phyloP scores from a whole-genome alignment of 225 moss, liverwort and hornwort genomes.

The Bryum argenteum region DNA sequence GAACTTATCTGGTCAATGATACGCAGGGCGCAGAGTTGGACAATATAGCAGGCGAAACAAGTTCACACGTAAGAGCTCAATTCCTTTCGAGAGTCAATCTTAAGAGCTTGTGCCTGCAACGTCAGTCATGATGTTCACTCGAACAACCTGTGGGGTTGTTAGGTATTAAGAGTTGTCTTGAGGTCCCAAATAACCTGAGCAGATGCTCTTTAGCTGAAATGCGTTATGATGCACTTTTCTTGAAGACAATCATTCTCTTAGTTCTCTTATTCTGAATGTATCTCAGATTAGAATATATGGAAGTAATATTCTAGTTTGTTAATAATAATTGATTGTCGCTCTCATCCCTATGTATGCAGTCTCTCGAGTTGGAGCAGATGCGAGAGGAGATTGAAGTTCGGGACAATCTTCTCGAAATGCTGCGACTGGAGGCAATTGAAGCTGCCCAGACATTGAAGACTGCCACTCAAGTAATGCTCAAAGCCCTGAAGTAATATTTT shows the following conservation, averaged over 20 bases:
- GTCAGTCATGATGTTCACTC: background rate
- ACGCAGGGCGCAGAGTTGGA: constrained; percentile 42
- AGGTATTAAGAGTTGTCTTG: background rate
- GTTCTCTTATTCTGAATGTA: constrained; percentile 8
- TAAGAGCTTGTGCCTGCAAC: background rate
- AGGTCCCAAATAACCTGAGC: background rate
- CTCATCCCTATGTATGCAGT: constrained; percentile 31
- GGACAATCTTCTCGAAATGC: constrained; percentile 51
- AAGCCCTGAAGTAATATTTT: constrained; percentile 20
- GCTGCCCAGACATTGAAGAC: constrained; percentile 45
- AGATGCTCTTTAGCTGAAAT: background rate
- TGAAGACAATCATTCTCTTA: background rate
- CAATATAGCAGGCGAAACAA: constrained; percentile 21
- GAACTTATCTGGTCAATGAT: constrained; percentile 28
- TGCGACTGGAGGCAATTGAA: constrained; percentile 51
- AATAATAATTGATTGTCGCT: constrained; percentile 23
- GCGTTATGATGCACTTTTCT: constrained; percentile 4
- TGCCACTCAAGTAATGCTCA: constrained; percentile 50
- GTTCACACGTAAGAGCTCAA: constrained; percentile 43
- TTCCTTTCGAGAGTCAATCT: background rate
- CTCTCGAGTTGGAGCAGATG: constrained; percentile 39
- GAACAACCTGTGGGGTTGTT: constrained; percentile 20
- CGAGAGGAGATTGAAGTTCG: constrained; percentile 46
- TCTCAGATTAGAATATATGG: constrained; percentile 3
- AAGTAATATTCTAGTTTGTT: background rate